phyloP scores from a whole-genome alignment of 2,329 filamentous ascomycete species.

The Botryotinia narcissicola region DNA sequence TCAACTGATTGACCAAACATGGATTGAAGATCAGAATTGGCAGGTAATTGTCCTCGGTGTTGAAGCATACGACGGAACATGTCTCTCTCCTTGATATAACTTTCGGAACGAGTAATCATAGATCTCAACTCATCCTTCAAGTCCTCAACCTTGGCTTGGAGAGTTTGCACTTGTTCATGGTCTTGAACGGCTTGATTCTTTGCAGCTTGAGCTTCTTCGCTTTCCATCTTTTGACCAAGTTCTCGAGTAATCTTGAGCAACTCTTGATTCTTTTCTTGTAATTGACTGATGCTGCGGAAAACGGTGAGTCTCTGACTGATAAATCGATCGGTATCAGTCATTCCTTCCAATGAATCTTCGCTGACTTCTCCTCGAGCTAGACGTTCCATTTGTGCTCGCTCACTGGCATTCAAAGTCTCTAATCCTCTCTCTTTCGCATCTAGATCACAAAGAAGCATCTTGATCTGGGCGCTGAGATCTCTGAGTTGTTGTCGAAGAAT shows the following conservation, averaged over 20 bases:
- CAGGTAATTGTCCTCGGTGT: slow-evolving; percentile 63
- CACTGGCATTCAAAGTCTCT: slow-evolving; percentile 66
- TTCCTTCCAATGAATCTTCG: slow-evolving; percentile 67
- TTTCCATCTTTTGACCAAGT: slow-evolving; percentile 86
- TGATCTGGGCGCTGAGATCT: slow-evolving; percentile 85
- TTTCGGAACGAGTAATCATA: slow-evolving; percentile 80
- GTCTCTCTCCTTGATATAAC: slow-evolving; percentile 91
- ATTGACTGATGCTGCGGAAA: slow-evolving; percentile 79
- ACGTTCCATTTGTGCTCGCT: slow-evolving; percentile 72
- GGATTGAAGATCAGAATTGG: slow-evolving; percentile 60
- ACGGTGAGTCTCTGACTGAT: slow-evolving; percentile 88
- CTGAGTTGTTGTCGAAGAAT: slow-evolving; percentile 84
- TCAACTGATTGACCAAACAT: slow-evolving; percentile 71
- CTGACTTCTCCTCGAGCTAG: slow-evolving; percentile 73
- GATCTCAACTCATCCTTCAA: slow-evolving; percentile 83
- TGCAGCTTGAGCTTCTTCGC: slow-evolving; percentile 73
- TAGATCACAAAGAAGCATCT: slow-evolving; percentile 84
- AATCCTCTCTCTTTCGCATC: slow-evolving; percentile 78
- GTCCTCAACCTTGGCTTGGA: slow-evolving; percentile 71
- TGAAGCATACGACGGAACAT: slow-evolving; percentile 96
- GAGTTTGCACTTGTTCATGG: slow-evolving; percentile 68
- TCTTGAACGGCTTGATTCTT: slow-evolving; percentile 62
- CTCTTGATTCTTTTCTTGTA: slow-evolving; percentile 86
- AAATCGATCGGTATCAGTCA: slow-evolving; percentile 82
- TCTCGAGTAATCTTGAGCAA: slow-evolving; percentile 79